These are phyloP conservation scores for Pythium aquatile DNA, from an alignment of 352 stramenopile species.

Conservation along the genomic window DNA sequence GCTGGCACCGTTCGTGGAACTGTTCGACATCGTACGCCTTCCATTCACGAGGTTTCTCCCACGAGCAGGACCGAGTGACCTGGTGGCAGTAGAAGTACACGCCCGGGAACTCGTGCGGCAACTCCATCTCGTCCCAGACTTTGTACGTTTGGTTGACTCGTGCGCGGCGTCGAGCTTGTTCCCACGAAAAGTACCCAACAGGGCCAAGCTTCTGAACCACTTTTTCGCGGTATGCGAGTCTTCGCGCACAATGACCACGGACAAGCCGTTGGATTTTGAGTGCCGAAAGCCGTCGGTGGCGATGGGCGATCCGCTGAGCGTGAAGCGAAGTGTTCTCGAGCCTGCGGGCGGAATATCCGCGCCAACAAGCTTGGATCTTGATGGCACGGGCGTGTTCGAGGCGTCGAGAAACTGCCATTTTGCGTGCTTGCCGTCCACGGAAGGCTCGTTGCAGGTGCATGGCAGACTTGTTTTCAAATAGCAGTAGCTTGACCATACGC, in stretches of 20 bases:
- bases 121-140: conserved; percentile 76
- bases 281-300: conserved; percentile 28
- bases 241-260: conserved; percentile 45
- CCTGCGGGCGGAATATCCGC: conserved; percentile 36
- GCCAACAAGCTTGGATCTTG: conserved; percentile 52
- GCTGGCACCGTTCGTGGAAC: conserved; percentile 50
- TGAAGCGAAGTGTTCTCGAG: conserved; percentile 26
- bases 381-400: conserved; percentile 38
- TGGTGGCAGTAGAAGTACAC: conserved; percentile 77
- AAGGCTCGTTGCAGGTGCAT: conserved; percentile 68
- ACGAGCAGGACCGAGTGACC: conserved; percentile 62
- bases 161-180: conserved; percentile 36
- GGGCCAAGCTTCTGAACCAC: conserved; percentile 50
- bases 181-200: conserved; percentile 62
- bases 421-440: conserved; percentile 49
- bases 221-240: conserved; percentile 39
- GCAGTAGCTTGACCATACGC: conserved; percentile 39
- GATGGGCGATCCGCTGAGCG: conserved; percentile 27
- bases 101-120: conserved; percentile 38
- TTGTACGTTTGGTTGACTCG: conserved; percentile 43
- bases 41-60: conserved; percentile 68
- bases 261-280: conserved; percentile 56
- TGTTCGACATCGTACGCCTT: conserved; percentile 35
- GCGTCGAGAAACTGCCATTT: conserved; percentile 32
- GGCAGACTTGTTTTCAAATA: conserved; percentile 58